Evolutionary conservation across 2,329 filamentous ascomycete species (phyloP).

Genomic region (Chaetomium sp.): DNA sequence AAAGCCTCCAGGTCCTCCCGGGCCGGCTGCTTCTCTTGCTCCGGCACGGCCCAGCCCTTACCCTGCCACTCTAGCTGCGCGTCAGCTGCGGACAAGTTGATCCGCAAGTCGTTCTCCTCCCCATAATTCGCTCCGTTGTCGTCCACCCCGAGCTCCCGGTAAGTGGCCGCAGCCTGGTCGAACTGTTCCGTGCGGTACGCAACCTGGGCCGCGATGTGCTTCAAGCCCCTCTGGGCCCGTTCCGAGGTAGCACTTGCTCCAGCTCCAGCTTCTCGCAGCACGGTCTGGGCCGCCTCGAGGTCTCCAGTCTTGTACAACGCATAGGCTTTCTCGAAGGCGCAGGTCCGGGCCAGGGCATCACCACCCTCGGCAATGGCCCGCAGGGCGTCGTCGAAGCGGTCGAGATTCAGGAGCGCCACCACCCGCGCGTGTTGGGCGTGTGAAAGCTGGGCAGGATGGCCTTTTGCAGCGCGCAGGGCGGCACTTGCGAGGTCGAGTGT

Average conservation of each 20-base stretch:
- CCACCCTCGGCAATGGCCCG: slow-evolving; percentile 60
- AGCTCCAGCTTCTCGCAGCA: slow-evolving; percentile 26
- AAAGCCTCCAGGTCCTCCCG: slow-evolving; percentile 66
- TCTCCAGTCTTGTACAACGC: slow-evolving; percentile 75
- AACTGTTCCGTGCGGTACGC: slow-evolving; percentile 73
- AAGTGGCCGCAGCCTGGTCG: slow-evolving; percentile 56
- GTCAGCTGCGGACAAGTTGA: slow-evolving; percentile 66
- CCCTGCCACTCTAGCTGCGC: slow-evolving; percentile 69
- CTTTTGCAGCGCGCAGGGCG: slow-evolving; percentile 55
- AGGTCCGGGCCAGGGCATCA: slow-evolving; percentile 52
- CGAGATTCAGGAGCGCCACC: slow-evolving; percentile 72
- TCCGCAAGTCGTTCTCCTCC: slow-evolving; percentile 67
- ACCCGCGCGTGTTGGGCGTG: slow-evolving; percentile 63
- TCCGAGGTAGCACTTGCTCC: slow-evolving; percentile 4
- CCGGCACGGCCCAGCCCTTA: slow-evolving; percentile 42
- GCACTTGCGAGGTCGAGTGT: slow-evolving; percentile 59
- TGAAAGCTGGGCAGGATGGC: slow-evolving; percentile 33
- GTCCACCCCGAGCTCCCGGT: slow-evolving; percentile 48
- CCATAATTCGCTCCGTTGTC: slow-evolving; percentile 40
- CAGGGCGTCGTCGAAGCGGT: slow-evolving; percentile 73
- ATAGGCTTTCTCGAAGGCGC: slow-evolving; percentile 67
- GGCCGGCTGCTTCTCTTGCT: slow-evolving; percentile 48
- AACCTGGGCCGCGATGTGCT: slow-evolving; percentile 57
- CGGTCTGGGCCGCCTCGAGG: slow-evolving; percentile 54
- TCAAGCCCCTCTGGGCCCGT: slow-evolving; percentile 23